Evolutionary conservation across 1,284 basidiomycete genomes (phyloP).

Genomic region (Coriolopsis trogii): DNA sequence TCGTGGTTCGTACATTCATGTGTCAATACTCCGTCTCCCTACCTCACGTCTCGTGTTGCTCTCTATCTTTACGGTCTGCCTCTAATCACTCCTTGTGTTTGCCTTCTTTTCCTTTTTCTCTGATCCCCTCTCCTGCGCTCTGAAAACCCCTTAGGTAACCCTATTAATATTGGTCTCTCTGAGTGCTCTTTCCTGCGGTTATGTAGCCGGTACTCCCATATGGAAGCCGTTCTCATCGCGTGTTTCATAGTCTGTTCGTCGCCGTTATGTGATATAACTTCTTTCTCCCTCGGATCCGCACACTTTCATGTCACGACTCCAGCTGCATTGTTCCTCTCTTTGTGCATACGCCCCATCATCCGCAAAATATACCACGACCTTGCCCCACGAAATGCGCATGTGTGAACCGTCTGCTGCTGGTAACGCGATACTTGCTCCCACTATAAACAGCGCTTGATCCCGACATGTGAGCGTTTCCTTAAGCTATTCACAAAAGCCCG

Average conservation of each 20-base stretch:
- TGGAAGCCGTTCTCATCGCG: constrained; percentile 7
- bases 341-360: constrained; percentile 8
- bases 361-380: constrained; percentile 16
- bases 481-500: too few species aligned
- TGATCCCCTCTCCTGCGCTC: background rate
- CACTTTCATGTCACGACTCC: constrained; percentile 21
- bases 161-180: constrained; percentile 8
- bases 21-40: constrained; percentile 15
- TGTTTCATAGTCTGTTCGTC: constrained; percentile 9
- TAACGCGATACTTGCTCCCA: too few species aligned
- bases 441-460: too few species aligned
- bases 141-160: constrained; percentile 2
- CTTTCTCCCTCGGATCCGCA: constrained; percentile 12
- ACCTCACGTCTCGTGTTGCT: constrained; percentile 4
- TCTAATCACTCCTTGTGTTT: background rate
- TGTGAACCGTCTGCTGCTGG: too few species aligned
- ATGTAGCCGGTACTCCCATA: background rate
- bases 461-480: too few species aligned
- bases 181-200: background rate
- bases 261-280: constrained; percentile 18
- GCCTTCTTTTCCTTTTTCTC: background rate
- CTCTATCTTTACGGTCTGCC: background rate
- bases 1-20: constrained; percentile 15
- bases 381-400: constrained; percentile 9
- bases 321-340: constrained; percentile 18